Conservation (phyloP, 1,284 basidiomycete genomes). For the Tylopilus orsonianus region DNA sequence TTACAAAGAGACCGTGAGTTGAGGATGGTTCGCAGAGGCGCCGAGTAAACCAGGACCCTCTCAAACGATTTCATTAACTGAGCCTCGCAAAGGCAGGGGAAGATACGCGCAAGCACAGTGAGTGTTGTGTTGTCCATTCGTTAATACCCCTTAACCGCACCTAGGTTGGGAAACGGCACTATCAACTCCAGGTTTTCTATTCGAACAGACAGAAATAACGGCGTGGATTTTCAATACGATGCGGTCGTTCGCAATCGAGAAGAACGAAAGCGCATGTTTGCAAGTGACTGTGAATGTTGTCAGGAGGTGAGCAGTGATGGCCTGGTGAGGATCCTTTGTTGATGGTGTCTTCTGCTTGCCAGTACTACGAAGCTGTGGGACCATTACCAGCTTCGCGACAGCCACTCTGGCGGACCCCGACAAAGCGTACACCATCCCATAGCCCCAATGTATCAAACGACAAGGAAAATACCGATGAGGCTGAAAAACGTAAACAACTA, state of each 20-base stretch:
- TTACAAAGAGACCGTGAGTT: not conserved
- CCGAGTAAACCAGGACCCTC: conserved; percentile 33
- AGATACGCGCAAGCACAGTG: conserved; percentile 33
- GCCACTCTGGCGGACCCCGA: conserved; percentile 71
- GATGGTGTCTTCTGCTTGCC: conserved; percentile 1
- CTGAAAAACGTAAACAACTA: conserved; percentile 63
- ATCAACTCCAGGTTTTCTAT: conserved; percentile 71
- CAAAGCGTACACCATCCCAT: conserved; percentile 30
- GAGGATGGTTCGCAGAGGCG: conserved; percentile 11
- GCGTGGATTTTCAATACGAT: conserved; percentile 67
- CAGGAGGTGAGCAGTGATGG: conserved; percentile 57
- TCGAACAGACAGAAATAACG: conserved; percentile 64
- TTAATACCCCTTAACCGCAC: conserved; percentile 1
- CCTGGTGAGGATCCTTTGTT: not conserved
- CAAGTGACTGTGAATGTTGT: conserved; percentile 83
- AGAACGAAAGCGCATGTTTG: conserved; percentile 68
- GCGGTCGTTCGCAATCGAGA: conserved; percentile 73
- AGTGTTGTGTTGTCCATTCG: conserved; percentile 1
- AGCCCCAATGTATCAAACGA: conserved; percentile 6
- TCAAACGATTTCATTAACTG: conserved; percentile 12
- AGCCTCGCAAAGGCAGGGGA: conserved; percentile 31
- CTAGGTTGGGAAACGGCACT: conserved; percentile 37
- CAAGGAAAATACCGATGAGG: conserved; percentile 33
- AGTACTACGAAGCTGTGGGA: conserved; percentile 83
- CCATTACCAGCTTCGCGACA: conserved; percentile 66